Conservation (phyloP, 495 filamentous ascomycete species). For the Aspergillus steynii region DNA sequence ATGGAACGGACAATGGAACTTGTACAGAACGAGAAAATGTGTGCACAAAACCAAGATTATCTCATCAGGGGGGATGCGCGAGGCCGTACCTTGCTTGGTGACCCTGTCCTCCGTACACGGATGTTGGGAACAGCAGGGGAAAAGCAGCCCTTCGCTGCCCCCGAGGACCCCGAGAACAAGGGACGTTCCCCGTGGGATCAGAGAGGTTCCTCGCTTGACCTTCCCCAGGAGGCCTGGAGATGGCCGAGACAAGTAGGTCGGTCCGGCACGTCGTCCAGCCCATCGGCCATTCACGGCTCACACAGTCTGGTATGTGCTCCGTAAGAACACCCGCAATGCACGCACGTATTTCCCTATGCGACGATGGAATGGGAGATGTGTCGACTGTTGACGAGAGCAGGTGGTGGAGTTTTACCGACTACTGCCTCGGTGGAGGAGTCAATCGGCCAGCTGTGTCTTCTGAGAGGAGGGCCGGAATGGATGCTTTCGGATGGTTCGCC, state of each 20-base stretch:
- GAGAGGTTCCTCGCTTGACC: slow-evolving; percentile 11
- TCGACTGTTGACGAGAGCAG: not conserved
- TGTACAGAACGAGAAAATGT: not conserved
- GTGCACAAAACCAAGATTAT: not conserved
- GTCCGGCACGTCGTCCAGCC: not conserved
- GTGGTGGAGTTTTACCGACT: not conserved
- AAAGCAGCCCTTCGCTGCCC: too few species aligned
- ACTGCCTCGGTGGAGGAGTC: not conserved
- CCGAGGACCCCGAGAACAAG: not conserved
- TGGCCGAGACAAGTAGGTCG: slow-evolving; percentile 5
- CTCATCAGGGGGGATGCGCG: not conserved
- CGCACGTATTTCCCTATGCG: not conserved
- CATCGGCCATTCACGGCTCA: not conserved
- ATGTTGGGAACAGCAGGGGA: too few species aligned
- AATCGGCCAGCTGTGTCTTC: not conserved
- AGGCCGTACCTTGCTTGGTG: not conserved
- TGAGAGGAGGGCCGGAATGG: not conserved
- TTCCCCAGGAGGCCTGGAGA: slow-evolving; percentile 1
- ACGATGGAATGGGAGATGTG: not conserved
- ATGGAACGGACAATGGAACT: not conserved
- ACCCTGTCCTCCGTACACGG: too few species aligned
- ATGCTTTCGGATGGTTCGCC: not conserved
- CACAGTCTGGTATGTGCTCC: not conserved
- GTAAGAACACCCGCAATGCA: not conserved
- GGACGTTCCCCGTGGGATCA: slow-evolving; percentile 11